Evolutionary conservation across 768 basidiomycete species (phyloP).

Genomic region (Candolleomyces aberdarensis): DNA sequence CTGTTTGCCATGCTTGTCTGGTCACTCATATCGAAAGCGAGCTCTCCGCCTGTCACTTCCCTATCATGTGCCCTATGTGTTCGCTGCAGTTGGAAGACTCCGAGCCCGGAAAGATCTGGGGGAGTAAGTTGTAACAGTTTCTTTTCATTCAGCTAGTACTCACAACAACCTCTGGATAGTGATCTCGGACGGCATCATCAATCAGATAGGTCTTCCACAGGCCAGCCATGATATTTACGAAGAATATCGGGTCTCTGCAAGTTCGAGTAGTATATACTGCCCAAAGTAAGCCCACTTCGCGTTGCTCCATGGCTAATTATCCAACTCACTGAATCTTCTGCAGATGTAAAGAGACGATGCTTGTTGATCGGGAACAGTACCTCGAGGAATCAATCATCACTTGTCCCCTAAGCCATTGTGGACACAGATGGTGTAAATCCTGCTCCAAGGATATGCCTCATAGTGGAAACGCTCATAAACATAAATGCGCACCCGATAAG

Average conservation of each 20-base stretch:
- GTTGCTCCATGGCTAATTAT: neutral
- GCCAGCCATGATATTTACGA: neutral
- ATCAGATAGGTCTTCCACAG: neutral
- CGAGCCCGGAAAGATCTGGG: neutral
- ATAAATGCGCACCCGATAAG: slow-evolving; percentile 4
- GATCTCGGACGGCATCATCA: neutral
- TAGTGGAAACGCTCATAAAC: neutral
- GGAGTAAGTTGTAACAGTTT: neutral
- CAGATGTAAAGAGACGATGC: slow-evolving; percentile 9
- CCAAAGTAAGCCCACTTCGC: slow-evolving; percentile 2
- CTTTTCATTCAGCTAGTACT: neutral
- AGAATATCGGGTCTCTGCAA: neutral
- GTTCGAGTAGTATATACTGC: slow-evolving; percentile 1
- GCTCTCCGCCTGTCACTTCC: neutral
- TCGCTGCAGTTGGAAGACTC: neutral
- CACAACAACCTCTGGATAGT: neutral
- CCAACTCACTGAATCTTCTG: neutral
- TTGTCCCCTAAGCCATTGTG: slow-evolving; percentile 3
- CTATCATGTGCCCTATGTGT: slow-evolving; percentile 3
- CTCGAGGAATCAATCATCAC: neutral
- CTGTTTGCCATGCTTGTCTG: slow-evolving; percentile 3
- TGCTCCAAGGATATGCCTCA: neutral
- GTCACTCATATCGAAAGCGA: neutral
- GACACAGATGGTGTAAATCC: slow-evolving; percentile 2
- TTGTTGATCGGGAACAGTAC: slow-evolving; percentile 6